phyloP scores from a whole-genome alignment of 1,139 yeast genomes.

The Ogataea hybrid region DNA sequence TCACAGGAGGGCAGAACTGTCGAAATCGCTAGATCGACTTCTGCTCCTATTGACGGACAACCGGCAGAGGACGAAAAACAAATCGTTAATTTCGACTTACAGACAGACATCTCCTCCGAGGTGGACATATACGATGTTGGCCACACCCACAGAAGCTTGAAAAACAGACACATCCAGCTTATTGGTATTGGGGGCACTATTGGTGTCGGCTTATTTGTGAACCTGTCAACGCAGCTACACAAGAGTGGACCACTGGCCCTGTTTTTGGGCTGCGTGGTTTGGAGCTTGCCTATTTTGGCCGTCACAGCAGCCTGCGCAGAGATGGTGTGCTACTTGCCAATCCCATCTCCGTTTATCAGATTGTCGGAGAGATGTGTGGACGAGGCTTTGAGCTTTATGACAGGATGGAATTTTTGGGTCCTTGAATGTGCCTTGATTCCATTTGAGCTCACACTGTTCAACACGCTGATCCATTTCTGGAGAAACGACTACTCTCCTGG shows the following conservation, averaged over 20 bases:
- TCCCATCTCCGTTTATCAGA: slow-evolving; percentile 62
- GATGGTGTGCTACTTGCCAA: slow-evolving; percentile 78
- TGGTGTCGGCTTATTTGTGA: slow-evolving; percentile 49
- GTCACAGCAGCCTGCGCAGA: slow-evolving; percentile 77
- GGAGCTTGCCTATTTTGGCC: slow-evolving; percentile 57
- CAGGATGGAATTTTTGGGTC: slow-evolving; percentile 80
- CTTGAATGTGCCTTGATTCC: slow-evolving; percentile 77
- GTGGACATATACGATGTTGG: slow-evolving; percentile 16
- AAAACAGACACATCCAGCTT: slow-evolving; percentile 44
- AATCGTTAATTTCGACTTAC: slow-evolving; percentile 6
- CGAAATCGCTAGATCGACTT: slow-evolving; percentile 4
- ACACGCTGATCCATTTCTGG: slow-evolving; percentile 79
- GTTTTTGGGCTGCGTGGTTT: slow-evolving; percentile 40
- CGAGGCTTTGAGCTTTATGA: slow-evolving; percentile 74
- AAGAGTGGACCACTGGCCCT: slow-evolving; percentile 50
- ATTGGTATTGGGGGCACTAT: slow-evolving; percentile 51
- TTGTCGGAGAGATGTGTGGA: slow-evolving; percentile 56
- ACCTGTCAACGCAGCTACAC: slow-evolving; percentile 45
- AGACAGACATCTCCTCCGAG: slow-evolving; percentile 11
- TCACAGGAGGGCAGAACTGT: slow-evolving; percentile 11
- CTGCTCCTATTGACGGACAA: not conserved
- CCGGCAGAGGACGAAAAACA: slow-evolving; percentile 1
- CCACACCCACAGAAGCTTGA: slow-evolving; percentile 25
- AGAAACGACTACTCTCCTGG: slow-evolving; percentile 69
- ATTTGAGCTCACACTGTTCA: slow-evolving; percentile 78